These are phyloP conservation scores for Saksenaea oblongispora DNA, from an alignment of 371 early-diverging fungal genomes.

Conservation along the genomic window DNA sequence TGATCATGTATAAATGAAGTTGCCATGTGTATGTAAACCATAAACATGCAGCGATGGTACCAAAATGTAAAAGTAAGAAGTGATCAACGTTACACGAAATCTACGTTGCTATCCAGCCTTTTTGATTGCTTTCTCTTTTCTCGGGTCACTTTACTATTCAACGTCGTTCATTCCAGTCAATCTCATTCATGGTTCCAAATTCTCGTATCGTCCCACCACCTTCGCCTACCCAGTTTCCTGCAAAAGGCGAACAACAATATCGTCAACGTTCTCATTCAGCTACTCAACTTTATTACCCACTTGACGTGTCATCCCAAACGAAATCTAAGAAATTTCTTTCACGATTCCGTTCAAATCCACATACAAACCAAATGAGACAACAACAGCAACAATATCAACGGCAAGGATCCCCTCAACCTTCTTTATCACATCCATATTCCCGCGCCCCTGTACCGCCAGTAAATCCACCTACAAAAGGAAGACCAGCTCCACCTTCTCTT, in stretches of 20 bases:
- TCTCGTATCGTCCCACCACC: background rate
- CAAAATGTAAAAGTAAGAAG: background rate
- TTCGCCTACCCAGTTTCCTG: background rate
- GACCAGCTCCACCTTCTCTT: background rate
- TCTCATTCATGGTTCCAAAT: constrained; percentile 2
- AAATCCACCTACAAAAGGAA: background rate
- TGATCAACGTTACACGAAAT: constrained; percentile 1
- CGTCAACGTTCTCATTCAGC: background rate
- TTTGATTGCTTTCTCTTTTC: background rate
- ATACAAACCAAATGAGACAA: background rate
- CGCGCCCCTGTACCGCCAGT: background rate
- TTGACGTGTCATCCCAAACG: background rate
- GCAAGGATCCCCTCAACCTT: background rate
- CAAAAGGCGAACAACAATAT: background rate
- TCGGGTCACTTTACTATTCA: background rate
- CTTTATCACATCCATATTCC: background rate
- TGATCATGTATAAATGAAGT: background rate
- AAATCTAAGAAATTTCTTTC: constrained; percentile 1
- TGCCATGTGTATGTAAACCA: constrained; percentile 25
- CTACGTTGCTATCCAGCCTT: constrained; percentile 1
- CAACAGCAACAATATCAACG: background rate
- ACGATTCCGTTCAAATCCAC: background rate
- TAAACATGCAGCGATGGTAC: constrained; percentile 13
- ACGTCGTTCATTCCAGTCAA: background rate
- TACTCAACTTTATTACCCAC: background rate